Conservation (phyloP, 495 filamentous ascomycete genomes). For the Corynascus novoguineensis region DNA sequence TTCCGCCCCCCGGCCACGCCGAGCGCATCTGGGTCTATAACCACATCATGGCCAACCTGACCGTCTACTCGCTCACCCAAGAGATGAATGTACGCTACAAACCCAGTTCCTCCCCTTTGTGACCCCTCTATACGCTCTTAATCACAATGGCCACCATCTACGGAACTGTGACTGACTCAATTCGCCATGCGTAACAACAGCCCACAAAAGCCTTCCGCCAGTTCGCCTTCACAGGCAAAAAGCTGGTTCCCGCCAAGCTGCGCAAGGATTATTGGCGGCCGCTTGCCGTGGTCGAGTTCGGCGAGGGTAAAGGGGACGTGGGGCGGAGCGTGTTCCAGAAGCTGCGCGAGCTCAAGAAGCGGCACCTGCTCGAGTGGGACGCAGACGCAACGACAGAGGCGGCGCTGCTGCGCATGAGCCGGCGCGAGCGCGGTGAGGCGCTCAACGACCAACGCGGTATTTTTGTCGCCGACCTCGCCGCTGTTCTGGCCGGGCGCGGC, state of each 20-base stretch:
- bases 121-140: background rate
- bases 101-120: background rate
- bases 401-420: slow-evolving; percentile 41
- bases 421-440: slow-evolving; percentile 51
- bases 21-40: slow-evolving; percentile 75
- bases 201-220: slow-evolving; percentile 65
- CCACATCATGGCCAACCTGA: slow-evolving; percentile 73
- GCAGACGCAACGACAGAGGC: no score
- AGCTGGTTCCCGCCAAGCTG: slow-evolving; percentile 68
- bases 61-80: slow-evolving; percentile 72
- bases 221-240: slow-evolving; percentile 84
- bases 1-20: slow-evolving; percentile 46
- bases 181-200: no score
- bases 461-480: slow-evolving; percentile 77
- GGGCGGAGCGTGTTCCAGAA: slow-evolving; percentile 72
- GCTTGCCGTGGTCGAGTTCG: slow-evolving; percentile 68
- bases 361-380: slow-evolving; percentile 62
- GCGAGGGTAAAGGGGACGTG: slow-evolving; percentile 41
- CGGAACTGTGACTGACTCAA: background rate
- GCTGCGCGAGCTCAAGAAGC: slow-evolving; percentile 71
- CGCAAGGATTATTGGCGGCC: slow-evolving; percentile 92
- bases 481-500: slow-evolving; percentile 55
- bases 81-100: slow-evolving; percentile 57
- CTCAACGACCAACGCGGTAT: slow-evolving; percentile 91
- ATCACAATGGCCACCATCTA: background rate